phyloP scores from a whole-genome alignment of 2,329 filamentous ascomycete genomes.

The Xylariaceae sp. region DNA sequence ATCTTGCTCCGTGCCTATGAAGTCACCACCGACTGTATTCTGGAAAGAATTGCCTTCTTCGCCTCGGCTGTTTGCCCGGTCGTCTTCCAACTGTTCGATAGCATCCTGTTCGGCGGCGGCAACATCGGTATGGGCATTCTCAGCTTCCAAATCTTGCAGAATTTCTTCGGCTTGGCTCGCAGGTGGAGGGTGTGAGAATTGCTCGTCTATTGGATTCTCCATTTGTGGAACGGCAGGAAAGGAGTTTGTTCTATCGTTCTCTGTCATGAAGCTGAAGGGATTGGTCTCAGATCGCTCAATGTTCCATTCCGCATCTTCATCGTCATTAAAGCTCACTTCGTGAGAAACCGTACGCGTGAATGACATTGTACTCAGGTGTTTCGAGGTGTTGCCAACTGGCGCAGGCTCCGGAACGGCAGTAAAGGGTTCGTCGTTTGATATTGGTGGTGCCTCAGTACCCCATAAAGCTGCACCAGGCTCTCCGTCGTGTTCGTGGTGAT shows the following conservation, averaged over 20 bases:
- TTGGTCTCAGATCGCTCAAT: constrained; percentile 60
- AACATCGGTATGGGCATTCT: constrained; percentile 51
- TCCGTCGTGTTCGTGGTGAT: constrained; percentile 37
- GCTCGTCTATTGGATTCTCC: constrained; percentile 38
- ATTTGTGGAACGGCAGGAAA: constrained; percentile 63
- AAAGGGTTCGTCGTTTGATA: not conserved
- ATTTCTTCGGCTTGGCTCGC: constrained; percentile 61
- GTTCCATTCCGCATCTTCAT: constrained; percentile 65
- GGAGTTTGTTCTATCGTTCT: constrained; percentile 66
- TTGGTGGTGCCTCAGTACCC: constrained; percentile 24
- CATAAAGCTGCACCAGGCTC: constrained; percentile 37
- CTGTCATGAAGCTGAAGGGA: constrained; percentile 65
- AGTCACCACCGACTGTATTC: constrained; percentile 52
- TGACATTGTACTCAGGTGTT: constrained; percentile 67
- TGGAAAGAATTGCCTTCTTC: constrained; percentile 38
- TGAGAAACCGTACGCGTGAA: constrained; percentile 70
- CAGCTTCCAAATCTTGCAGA: constrained; percentile 59
- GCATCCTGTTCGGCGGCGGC: constrained; percentile 47
- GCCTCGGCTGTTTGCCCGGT: constrained; percentile 27
- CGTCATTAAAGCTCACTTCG: constrained; percentile 64
- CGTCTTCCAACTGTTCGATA: constrained; percentile 44
- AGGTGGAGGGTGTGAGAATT: constrained; percentile 48
- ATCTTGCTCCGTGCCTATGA: constrained; percentile 50
- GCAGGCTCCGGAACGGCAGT: constrained; percentile 15
- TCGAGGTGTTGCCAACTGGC: constrained; percentile 46